Base-by-base conservation (phyloP, 495 filamentous ascomycete genomes). In the Aspergillus cavernicola region DNA sequence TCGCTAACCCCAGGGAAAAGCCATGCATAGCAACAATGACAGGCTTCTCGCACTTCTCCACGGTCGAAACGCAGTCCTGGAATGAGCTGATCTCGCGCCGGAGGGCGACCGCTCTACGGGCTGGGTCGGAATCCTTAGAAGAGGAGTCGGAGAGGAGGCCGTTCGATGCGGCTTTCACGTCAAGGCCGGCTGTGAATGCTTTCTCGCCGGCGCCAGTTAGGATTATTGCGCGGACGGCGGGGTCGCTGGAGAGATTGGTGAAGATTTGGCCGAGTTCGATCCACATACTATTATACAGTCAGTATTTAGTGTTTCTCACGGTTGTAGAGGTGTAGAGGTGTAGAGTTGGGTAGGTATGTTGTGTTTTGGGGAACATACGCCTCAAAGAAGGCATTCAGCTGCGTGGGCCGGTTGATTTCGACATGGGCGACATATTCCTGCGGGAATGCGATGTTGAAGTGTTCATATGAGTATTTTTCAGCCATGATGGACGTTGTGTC, bases 1-100 rank as follows among this genome's bases (percentile, higher is more conserved):
- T 85, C 8, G 85, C 93, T 20, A 97, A 76, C 1, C 93, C 93
- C 45, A 87, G 80, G 5, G 84, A 74, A 63, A 86, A 83, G 15
- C 92, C 92, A 65, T 97, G 90, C 61, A 96, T 75, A 8, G 89
- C 84, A 39, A 77, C 82, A 53, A 98, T 88, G 26, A 97, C 88
- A 50, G 93, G 92, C 72, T 97, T 98, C 70, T 90, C 87, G 68
- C 93, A 97, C 51, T 76, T 81, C 70, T 95, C 92, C 31, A 97
- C 71, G 15, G 82, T 75, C 4, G 77, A 73, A 58, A 98, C 83
- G 56, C 85, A 86, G 49, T 81, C 75, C 64, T 98, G 93, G 63
- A 96, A 92, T 44, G 86, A 78, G 50, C 69, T 58, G 54, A 97
- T 83, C 61, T 88, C 79, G 28, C 86, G 79, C 35, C 86, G 77